A percentile compares a stretch with the other conserved stretches of the same genome.
phyloP scores from a whole-genome alignment of 23 red algal species.

The Pyropia yezoensis region DNA sequence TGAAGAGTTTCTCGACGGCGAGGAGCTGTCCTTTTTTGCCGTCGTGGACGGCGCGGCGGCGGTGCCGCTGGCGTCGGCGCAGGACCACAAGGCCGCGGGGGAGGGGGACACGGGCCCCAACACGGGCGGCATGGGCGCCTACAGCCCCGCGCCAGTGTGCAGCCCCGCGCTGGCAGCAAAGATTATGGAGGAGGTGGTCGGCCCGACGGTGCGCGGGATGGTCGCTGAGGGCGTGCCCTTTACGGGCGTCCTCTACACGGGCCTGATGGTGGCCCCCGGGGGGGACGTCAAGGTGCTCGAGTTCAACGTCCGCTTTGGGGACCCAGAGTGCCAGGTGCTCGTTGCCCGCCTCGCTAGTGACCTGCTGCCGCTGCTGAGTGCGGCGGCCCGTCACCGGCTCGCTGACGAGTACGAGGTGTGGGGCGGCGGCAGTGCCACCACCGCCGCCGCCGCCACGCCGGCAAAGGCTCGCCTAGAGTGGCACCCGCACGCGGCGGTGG shows the following conservation, averaged over 20 bases:
- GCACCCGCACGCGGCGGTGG: slow-evolving; percentile 50
- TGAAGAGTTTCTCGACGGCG: slow-evolving; percentile 76
- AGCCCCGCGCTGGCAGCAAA: slow-evolving; percentile 15
- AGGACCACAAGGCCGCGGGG: slow-evolving; percentile 89
- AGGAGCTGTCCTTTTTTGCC: slow-evolving; percentile 93
- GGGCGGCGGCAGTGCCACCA: slow-evolving; percentile 1
- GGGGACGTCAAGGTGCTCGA: slow-evolving; percentile 62
- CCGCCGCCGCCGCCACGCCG: neutral
- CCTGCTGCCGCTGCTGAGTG: slow-evolving; percentile 76
- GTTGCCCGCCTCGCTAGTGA: slow-evolving; percentile 73
- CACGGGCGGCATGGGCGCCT: slow-evolving; percentile 97
- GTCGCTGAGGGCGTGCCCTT: slow-evolving; percentile 66
- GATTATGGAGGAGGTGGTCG: slow-evolving; percentile 68
- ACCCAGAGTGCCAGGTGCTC: slow-evolving; percentile 96
- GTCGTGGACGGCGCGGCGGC: slow-evolving; percentile 69
- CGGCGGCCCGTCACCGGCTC: slow-evolving; percentile 28
- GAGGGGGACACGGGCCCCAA: slow-evolving; percentile 89
- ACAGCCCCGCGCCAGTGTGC: slow-evolving; percentile 89
- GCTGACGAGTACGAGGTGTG: slow-evolving; percentile 8
- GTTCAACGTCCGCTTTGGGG: slow-evolving; percentile 95
- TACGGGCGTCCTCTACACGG: slow-evolving; percentile 75
- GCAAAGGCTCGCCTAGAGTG: slow-evolving; percentile 26
- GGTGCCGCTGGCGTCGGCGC: slow-evolving; percentile 84
- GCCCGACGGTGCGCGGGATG: slow-evolving; percentile 85
- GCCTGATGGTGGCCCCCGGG: slow-evolving; percentile 64